phyloP scores from a whole-genome alignment of 176 grass and related monocot genomes.

The sorghum (Sorghum bicolor) region Sorghum_bicolor_NCBIv3 NC_012877.2:55968001-55968500 shows the following conservation, averaged over 20 bases:
- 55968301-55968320: constrained; percentile 36
- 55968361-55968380: constrained; percentile 44
- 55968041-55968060: background rate
- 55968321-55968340: constrained; percentile 65
- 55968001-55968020: constrained; percentile 23
- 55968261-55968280: constrained; percentile 37
- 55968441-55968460: background rate
- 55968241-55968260: too few species aligned
- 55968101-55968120: constrained; percentile 85
- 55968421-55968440: background rate
- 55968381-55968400: constrained; percentile 54
- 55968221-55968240: constrained; percentile 33
- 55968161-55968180: constrained; percentile 57
- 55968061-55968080: background rate
- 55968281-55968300: constrained; percentile 54
- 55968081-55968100: constrained; percentile 41
- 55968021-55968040: background rate
- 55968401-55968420: constrained; percentile 40
- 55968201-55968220: constrained; percentile 49
- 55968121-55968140: constrained; percentile 94
- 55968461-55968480: background rate
- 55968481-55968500: constrained; percentile 44
- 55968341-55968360: constrained; percentile 58
- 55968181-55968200: constrained; percentile 53
- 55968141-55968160: constrained; percentile 26